Conservation (phyloP, 352 stramenopile species). For the Aphanomyces euteiches region DNA sequence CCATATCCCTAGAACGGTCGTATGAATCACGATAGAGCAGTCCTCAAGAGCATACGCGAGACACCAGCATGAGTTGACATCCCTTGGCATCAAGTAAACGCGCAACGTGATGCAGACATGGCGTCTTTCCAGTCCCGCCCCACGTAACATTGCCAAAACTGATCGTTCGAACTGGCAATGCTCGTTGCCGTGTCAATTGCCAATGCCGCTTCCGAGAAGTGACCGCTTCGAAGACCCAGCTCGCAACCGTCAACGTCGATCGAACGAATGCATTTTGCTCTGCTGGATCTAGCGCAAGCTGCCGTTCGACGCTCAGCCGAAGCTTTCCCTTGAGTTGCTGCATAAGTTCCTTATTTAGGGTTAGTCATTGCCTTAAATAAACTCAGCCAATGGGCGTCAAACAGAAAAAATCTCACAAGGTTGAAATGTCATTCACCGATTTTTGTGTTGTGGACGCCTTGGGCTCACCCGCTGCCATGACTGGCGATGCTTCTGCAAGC, state of each 20-base stretch:
- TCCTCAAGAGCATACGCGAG: conserved; percentile 35
- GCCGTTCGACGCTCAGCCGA: conserved; percentile 4
- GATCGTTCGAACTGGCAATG: conserved; percentile 43
- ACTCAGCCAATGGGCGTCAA: too few species aligned
- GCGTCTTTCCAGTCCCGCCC: conserved; percentile 70
- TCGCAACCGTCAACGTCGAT: background rate
- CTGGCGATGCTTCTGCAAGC: too few species aligned
- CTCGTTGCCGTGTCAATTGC: conserved; percentile 2
- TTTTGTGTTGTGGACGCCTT: too few species aligned
- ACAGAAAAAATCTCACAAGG: too few species aligned
- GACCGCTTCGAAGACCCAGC: background rate
- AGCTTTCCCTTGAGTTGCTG: background rate
- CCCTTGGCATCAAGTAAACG: conserved; percentile 37
- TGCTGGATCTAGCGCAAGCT: conserved; percentile 5
- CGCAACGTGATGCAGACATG: conserved; percentile 38
- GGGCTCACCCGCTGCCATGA: too few species aligned
- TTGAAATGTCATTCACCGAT: too few species aligned
- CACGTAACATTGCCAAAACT: conserved; percentile 71
- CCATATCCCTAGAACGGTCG: conserved; percentile 44
- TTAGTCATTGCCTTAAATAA: too few species aligned
- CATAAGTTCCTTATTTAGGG: background rate
- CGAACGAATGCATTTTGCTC: conserved; percentile 12
- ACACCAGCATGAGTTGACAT: conserved; percentile 42
- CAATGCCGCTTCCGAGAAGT: conserved; percentile 9
- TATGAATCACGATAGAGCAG: conserved; percentile 4